Conservation (phyloP, 2,329 filamentous ascomycete genomes). For the Penicillium palitans region DNA sequence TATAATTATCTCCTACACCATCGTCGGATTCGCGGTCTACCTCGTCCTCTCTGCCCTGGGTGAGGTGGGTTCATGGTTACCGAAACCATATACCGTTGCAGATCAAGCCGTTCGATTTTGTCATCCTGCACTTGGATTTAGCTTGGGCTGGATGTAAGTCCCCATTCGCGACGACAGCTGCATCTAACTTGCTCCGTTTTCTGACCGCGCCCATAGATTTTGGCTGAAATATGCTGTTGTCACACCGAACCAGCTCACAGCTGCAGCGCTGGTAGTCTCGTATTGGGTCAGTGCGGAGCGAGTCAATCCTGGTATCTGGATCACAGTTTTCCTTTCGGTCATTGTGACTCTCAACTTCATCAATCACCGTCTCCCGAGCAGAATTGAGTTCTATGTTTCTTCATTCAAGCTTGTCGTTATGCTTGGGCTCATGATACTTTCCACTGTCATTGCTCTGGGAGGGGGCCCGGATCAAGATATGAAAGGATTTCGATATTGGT, state of each 20-base stretch:
- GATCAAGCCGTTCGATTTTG: conserved; percentile 76
- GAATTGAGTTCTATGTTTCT: conserved; percentile 59
- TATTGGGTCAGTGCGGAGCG: conserved; percentile 67
- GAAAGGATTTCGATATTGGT: conserved; percentile 66
- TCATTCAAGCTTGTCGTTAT: conserved; percentile 69
- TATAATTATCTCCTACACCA: conserved; percentile 39
- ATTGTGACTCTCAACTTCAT: conserved; percentile 67
- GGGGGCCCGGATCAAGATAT: conserved; percentile 62
- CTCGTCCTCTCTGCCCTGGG: conserved; percentile 75
- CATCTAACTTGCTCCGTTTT: not conserved
- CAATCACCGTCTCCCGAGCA: conserved; percentile 65
- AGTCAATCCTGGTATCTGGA: conserved; percentile 75
- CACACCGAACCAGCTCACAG: conserved; percentile 80
- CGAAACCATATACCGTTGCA: conserved; percentile 72
- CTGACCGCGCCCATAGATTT: conserved; percentile 32
- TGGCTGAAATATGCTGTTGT: conserved; percentile 80
- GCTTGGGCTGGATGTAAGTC: conserved; percentile 66
- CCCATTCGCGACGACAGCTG: not conserved
- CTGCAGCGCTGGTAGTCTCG: conserved; percentile 71
- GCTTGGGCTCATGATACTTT: conserved; percentile 63
- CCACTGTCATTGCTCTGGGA: conserved; percentile 63
- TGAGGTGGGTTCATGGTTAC: conserved; percentile 80
- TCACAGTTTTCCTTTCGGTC: conserved; percentile 64
- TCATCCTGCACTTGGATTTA: conserved; percentile 76
- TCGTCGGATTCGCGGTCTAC: conserved; percentile 60